Percentiles rank a stretch among this genome's conserved stretches.
Evolutionary conservation across 2,329 filamentous ascomycete genomes (phyloP).

Genomic region (Zalaria obscura): DNA sequence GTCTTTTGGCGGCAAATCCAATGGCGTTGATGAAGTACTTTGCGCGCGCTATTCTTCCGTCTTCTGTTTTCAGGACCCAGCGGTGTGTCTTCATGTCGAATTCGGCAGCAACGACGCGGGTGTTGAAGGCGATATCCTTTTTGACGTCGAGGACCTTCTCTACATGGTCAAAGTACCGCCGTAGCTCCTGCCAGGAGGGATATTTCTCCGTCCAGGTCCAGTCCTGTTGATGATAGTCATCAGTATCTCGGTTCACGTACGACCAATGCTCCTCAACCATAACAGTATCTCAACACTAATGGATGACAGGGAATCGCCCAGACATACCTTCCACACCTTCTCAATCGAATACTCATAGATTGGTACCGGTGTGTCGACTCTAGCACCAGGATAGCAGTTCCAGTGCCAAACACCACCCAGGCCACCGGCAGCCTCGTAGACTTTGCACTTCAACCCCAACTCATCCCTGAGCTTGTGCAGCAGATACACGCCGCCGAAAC

Average conservation of each 20-base stretch:
- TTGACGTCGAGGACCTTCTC: constrained; percentile 41
- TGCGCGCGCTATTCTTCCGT: constrained; percentile 31
- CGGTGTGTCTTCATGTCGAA: constrained; percentile 33
- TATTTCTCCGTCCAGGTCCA: constrained; percentile 37
- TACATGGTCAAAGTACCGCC: constrained; percentile 46
- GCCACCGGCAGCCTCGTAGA: constrained; percentile 20
- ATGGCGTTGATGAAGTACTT: constrained; percentile 24
- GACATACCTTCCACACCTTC: constrained; percentile 26
- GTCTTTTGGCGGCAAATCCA: constrained; percentile 23
- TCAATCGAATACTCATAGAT: constrained; percentile 34
- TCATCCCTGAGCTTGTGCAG: constrained; percentile 17
- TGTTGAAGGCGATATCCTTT: constrained; percentile 44
- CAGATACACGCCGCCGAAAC: constrained; percentile 15
- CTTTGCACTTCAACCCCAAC: constrained; percentile 18
- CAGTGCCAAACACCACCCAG: constrained; percentile 25
- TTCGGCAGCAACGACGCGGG: constrained; percentile 37
- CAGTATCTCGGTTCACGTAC: background rate
- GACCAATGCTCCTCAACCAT: too few relatives aligned
- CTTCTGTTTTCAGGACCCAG: constrained; percentile 38
- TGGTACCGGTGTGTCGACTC: constrained; percentile 33
- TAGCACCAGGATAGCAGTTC: constrained; percentile 27
- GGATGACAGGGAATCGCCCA: too few relatives aligned
- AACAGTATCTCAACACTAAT: too few relatives aligned
- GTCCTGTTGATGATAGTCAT: constrained; percentile 18
- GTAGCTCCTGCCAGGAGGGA: constrained; percentile 27